Conservation (phyloP, 345 rosid species). For the Citrus hindsii region DNA sequence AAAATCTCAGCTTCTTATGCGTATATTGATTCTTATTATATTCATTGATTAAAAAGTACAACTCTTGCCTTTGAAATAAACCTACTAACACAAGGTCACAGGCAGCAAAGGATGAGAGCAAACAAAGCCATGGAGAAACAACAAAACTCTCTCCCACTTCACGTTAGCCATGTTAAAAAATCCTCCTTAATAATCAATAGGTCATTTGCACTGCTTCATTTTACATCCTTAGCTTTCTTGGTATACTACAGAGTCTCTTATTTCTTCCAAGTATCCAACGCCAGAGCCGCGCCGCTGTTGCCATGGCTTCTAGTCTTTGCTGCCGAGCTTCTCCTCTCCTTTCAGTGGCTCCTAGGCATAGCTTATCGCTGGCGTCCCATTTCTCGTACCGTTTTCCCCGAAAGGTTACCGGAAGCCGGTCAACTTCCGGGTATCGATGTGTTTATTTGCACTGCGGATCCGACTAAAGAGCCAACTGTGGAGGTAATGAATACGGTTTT, state of each 20-base stretch:
- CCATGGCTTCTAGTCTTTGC: conserved; percentile 31
- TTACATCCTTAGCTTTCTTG: conserved; percentile 27
- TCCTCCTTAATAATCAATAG: conserved; percentile 25
- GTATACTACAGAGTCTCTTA: conserved; percentile 30
- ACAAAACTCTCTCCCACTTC: conserved; percentile 21
- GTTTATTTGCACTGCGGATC: conserved; percentile 44
- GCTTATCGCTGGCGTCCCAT: conserved; percentile 34
- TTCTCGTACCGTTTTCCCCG: conserved; percentile 30
- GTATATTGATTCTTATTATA: too few relatives aligned
- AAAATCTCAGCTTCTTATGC: too few relatives aligned
- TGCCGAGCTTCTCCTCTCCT: conserved; percentile 24
- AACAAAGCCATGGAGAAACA: conserved; percentile 12
- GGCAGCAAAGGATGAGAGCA: neutral
- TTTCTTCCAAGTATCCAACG: conserved; percentile 9
- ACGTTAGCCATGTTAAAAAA: conserved; percentile 15
- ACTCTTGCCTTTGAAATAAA: too few relatives aligned
- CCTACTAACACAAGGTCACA: neutral
- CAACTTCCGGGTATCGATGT: conserved; percentile 43
- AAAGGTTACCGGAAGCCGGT: conserved; percentile 24
- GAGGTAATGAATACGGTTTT: conserved; percentile 41
- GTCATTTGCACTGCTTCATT: conserved; percentile 23
- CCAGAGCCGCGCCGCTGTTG: neutral
- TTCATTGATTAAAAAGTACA: too few relatives aligned
- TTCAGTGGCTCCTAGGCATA: conserved; percentile 31
- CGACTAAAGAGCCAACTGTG: conserved; percentile 38